Conservation (phyloP, 768 basidiomycete species). For the Rhizopogon vesiculosus region DNA sequence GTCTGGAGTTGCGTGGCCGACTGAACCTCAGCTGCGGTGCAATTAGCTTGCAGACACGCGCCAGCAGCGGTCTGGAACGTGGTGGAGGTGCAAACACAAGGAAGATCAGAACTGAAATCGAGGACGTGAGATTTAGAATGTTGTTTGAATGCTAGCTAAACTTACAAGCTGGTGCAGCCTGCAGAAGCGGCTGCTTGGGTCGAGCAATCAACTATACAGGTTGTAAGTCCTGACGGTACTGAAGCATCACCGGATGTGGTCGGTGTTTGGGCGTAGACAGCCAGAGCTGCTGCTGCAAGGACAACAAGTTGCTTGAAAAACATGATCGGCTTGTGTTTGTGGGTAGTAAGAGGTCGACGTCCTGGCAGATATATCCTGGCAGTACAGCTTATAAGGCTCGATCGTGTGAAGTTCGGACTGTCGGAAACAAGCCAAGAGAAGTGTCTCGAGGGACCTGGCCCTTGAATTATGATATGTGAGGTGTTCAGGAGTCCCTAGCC, state of each 20-base stretch:
- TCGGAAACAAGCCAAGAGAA: no score
- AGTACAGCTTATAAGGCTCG: no score
- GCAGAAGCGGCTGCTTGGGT: neutral
- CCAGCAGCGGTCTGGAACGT: conserved; percentile 31
- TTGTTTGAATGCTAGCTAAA: neutral
- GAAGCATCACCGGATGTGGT: neutral
- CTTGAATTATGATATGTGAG: no score
- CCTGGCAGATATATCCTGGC: no score
- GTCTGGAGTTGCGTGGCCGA: conserved; percentile 29
- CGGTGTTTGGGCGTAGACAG: conserved; percentile 16
- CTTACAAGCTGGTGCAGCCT: conserved; percentile 15
- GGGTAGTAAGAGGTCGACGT: no score
- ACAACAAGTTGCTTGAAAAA: conserved; percentile 14
- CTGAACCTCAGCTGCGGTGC: conserved; percentile 24
- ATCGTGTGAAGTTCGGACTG: no score
- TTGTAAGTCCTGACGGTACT: neutral
- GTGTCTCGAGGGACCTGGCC: no score
- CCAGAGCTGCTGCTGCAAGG: conserved; percentile 11
- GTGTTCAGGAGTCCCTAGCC: no score
- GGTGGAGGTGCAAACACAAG: conserved; percentile 34
- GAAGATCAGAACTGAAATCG: conserved; percentile 30
- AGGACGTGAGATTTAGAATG: neutral
- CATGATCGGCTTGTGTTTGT: no score
- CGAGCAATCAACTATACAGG: conserved; percentile 11
- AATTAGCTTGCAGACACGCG: conserved; percentile 30